phyloP scores from a whole-genome alignment of 306 rosid species.

The Mimosa bimucronata region DNA sequence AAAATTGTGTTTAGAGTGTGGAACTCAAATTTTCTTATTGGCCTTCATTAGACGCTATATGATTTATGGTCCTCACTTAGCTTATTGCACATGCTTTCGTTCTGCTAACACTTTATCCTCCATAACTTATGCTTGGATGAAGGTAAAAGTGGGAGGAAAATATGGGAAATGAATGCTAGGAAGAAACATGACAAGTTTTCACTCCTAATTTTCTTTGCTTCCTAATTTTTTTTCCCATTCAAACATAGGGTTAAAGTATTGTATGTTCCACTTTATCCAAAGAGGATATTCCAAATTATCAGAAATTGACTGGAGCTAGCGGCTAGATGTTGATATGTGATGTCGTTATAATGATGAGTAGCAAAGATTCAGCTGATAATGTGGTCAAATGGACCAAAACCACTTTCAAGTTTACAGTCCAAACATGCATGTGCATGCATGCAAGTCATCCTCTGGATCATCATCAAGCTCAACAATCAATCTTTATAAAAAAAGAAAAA shows the following conservation, averaged over 20 bases:
- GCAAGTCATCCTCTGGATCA: background rate
- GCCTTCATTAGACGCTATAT: background rate
- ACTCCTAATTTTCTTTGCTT: no score
- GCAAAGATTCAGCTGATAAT: background rate
- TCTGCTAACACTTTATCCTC: background rate
- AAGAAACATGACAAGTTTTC: no score
- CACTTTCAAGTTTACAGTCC: background rate
- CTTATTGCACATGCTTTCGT: background rate
- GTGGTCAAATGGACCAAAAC: constrained; percentile 1
- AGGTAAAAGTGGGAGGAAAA: no score
- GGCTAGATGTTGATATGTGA: background rate
- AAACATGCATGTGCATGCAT: background rate
- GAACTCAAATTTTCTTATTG: background rate
- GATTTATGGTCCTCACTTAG: background rate
- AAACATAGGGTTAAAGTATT: background rate
- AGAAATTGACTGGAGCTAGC: background rate
- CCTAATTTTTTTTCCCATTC: no score
- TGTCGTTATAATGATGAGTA: background rate
- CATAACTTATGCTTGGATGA: background rate
- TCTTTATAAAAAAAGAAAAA: background rate
- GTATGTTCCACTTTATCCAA: background rate
- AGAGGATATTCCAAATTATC: background rate
- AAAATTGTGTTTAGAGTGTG: background rate
- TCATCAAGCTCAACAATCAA: constrained; percentile 4
- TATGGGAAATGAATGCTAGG: no score